Evolutionary conservation across 192 early-diverging fungal genomes (phyloP), one percentile per base, ranked within the genome.

Genomic region (Backusella mclennaniae): DNA sequence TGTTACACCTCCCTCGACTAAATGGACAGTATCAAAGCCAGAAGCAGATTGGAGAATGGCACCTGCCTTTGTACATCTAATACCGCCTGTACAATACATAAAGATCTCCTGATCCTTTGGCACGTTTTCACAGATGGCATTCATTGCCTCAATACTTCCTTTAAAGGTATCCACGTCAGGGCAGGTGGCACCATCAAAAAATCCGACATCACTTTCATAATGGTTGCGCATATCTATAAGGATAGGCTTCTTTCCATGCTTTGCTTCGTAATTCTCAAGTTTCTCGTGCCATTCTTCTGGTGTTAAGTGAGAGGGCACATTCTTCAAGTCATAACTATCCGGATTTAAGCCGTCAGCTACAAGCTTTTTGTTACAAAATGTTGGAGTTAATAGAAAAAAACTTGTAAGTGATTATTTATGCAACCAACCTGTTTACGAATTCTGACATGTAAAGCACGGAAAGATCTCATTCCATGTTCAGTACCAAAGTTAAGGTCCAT

Each of bases 21-120:
- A 86, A 59, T 91, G 89, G 66, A 95, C 92, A 11, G 88, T 87
- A 23, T 88, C 76, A 72, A 90, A 89, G 14, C 91, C 92, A 14
- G 84, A 85, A 3, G 84, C 39, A 6, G 88, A 86, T 35, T 88
- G 90, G 7, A 95, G 84, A 6, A 93, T 84, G 12, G 93, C 92
- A 6, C 93, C 93, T n/a, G 93, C 92, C 29, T 92, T 89, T 6
- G 92, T 90, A 71, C 93, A 95, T 19, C 93, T 86, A 67, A 95
- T 95, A n/a, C 93, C 93, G 39, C 74, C 81, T 66, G 93, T 93
- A 79, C 93, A 95, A 72, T 95, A 95, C 93, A 95, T 95, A 78
- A 87, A 91, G 6, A 95, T 87, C 17, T 91, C 90, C 66, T 90
- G 82, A 42, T 89, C 84, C 41, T 85, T 82, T 35, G 85, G 81